phyloP scores from a whole-genome alignment of 306 rosid genomes.

The Oemleria cerasiformis region DNA sequence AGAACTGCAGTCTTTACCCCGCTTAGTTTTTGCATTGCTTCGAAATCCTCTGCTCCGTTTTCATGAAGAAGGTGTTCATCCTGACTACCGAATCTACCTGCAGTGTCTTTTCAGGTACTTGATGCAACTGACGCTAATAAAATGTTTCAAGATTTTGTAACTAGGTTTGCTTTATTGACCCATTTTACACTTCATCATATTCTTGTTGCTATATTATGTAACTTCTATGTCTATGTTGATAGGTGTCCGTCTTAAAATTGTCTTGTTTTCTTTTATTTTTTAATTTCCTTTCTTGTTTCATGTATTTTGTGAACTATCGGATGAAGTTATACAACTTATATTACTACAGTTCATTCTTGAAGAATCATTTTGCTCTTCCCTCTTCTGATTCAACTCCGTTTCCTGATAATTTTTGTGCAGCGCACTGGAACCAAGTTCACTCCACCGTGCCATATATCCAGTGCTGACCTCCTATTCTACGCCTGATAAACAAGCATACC shows the following conservation, averaged over 20 bases:
- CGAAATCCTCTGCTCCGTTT: constrained; percentile 88
- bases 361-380: background rate
- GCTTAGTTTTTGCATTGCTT: constrained; percentile 87
- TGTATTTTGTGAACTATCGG: background rate
- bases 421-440: constrained; percentile 86
- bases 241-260: background rate
- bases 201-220: background rate
- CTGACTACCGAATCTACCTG: constrained; percentile 85
- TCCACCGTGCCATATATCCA: constrained; percentile 86
- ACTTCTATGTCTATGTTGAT: background rate
- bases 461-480: constrained; percentile 78
- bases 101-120: constrained; percentile 93
- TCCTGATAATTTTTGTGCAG: constrained; percentile 44
- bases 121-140: constrained; percentile 3
- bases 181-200: background rate
- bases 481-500: constrained; percentile 87
- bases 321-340: background rate
- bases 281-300: background rate
- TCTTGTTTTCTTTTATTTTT: background rate
- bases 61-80: constrained; percentile 98
- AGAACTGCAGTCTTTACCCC: constrained; percentile 77
- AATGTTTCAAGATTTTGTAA: background rate
- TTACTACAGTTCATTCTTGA: background rate
- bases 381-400: constrained; percentile 11
- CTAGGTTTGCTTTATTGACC: constrained; percentile 1